Base-by-base conservation (phyloP, 2,329 filamentous ascomycete species). In the Spiromastix sp. region DNA sequence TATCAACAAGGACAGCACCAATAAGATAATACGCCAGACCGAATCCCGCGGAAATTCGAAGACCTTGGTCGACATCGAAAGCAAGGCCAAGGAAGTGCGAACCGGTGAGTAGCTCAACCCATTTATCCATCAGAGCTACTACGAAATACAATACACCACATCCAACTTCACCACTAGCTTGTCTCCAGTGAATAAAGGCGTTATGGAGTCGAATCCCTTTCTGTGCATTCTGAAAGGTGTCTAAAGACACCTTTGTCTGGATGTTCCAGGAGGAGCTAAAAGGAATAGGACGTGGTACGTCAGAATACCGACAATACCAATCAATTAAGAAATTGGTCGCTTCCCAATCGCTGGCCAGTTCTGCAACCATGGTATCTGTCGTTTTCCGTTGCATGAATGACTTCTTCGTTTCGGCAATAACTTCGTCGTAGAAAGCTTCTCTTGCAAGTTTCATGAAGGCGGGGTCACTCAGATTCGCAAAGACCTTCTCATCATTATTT, bases 261-360 rank as follows among this genome's bases (percentile, higher is more conserved):
- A 72, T 63, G 37, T 73, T 73, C 71, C 71, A 74, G 2, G 67
- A 67, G 3, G 70, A 71, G 40, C 67, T 73, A 47, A 66, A 74
- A 0, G 67, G 67, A 37, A 71, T 67, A 1, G 71, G 70, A 27
- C 62, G 54, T 25, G 64, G 64, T 1, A 60, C 63, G 44, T 65
- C 63, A 24, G 61, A 59, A 50, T 66, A 55, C 39, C 63, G 56
- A 44, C 67, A 66, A 42, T 71, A 71, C 67, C 69, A 70, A 36
- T 71, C 60, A 28, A 75, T 56, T 8, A 73, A 56, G 47, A 73
- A 73, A 19, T 70, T 58, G 4, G 69, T 71, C 0, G 67, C 63
- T 5, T 68, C 63, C 58, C 66, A 73, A 33, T 70, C 69, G 4
- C 57, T 54, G 4, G 68, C 66, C 30, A 76, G 57, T 31, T 66